Evolutionary conservation across 2,329 filamentous ascomycete species (phyloP).

Genomic region (Diaporthe destruens): DNA sequence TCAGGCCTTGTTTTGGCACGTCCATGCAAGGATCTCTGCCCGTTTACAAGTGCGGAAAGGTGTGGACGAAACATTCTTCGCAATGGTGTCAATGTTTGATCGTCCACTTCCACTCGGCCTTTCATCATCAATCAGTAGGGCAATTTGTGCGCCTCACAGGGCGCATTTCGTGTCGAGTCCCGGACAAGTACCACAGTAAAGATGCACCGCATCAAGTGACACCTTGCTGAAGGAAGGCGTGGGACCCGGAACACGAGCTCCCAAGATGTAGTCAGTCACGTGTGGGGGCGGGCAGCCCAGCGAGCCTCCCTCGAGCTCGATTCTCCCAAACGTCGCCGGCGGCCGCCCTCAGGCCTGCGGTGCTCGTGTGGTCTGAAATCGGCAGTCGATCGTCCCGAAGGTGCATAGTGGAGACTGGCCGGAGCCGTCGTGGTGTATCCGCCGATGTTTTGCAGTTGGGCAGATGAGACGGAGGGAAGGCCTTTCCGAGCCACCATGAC

Average conservation of each 20-base stretch:
- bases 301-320: slow-evolving; percentile 1
- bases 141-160: not conserved
- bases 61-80: slow-evolving; percentile 35
- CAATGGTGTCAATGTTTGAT: slow-evolving; percentile 37
- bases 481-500: slow-evolving; percentile 15
- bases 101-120: slow-evolving; percentile 13
- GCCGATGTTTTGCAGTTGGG: slow-evolving; percentile 32
- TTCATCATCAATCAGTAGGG: not conserved
- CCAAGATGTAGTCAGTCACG: slow-evolving; percentile 9
- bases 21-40: slow-evolving; percentile 22
- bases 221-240: not conserved
- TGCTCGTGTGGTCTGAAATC: slow-evolving; percentile 7
- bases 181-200: not conserved
- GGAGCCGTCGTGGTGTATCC: slow-evolving; percentile 32
- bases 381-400: slow-evolving; percentile 32
- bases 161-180: slow-evolving; percentile 2
- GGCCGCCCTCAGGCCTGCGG: not conserved
- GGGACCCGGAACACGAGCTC: not conserved
- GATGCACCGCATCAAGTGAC: slow-evolving; percentile 12
- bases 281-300: not conserved
- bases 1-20: slow-evolving; percentile 16
- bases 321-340: slow-evolving; percentile 4
- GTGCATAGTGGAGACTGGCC: slow-evolving; percentile 14
- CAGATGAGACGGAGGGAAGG: slow-evolving; percentile 34
- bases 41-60: slow-evolving; percentile 9